These are phyloP conservation scores for Trametopsis cervina DNA, from an alignment of 768 basidiomycete genomes.

Conservation along the genomic window DNA sequence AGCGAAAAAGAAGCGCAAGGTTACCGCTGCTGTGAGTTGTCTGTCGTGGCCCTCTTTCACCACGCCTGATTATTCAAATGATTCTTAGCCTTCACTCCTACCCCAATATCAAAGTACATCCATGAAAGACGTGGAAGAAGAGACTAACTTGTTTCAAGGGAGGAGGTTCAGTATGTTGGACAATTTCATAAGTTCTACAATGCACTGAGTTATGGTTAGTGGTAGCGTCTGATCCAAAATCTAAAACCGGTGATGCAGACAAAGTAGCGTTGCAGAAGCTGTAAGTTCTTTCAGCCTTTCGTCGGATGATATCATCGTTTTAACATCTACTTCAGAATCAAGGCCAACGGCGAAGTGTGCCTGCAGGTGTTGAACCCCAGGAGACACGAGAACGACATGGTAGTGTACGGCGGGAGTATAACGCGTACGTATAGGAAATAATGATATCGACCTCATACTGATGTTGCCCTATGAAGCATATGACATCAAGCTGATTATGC, in stretches of 20 bases:
- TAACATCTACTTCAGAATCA: conserved; percentile 39
- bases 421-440: conserved; percentile 68
- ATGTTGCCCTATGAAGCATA: conserved; percentile 39
- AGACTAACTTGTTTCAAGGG: conserved; percentile 63
- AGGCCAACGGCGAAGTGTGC: conserved; percentile 60
- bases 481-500: conserved; percentile 62
- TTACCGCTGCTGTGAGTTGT: conserved; percentile 16
- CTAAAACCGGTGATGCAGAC: conserved; percentile 55
- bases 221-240: conserved; percentile 71
- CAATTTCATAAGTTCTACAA: not conserved
- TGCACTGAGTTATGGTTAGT: conserved; percentile 34
- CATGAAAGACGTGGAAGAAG: conserved; percentile 48
- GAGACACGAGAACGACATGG: conserved; percentile 40
- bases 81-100: conserved; percentile 47
- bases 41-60: too few relatives aligned
- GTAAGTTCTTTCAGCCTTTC: conserved; percentile 30
- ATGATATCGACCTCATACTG: not conserved
- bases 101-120: conserved; percentile 63
- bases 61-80: not conserved
- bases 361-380: conserved; percentile 55
- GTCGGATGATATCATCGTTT: not conserved
- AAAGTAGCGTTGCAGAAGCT: conserved; percentile 63
- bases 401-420: conserved; percentile 63
- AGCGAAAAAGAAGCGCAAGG: conserved; percentile 55
- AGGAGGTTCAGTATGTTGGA: conserved; percentile 68